A percentile compares a stretch with the other conserved stretches of the same genome.
These are phyloP conservation scores for Pleurotus sapidus DNA, from an alignment of 768 basidiomycete genomes.

Conservation along the genomic window DNA sequence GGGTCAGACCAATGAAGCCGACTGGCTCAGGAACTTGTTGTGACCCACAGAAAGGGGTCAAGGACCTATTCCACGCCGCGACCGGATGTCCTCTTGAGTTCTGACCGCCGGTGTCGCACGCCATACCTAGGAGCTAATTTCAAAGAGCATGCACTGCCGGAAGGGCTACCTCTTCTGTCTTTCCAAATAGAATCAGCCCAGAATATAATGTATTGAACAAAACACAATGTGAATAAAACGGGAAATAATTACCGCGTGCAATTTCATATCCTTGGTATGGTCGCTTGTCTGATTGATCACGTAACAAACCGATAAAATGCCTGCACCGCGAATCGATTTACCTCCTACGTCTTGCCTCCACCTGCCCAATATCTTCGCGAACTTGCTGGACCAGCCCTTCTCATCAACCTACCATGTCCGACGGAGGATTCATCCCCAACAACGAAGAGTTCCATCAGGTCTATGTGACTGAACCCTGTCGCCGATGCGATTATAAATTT, in stretches of 20 bases:
- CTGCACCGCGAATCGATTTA: conserved; percentile 5
- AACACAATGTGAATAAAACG: background rate
- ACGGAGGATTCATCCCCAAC: background rate
- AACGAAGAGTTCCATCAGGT: conserved; percentile 1
- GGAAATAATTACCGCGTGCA: conserved; percentile 6
- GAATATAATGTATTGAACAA: background rate
- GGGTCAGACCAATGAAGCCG: background rate
- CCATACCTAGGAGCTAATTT: background rate
- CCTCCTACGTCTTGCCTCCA: conserved; percentile 6
- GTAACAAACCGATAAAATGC: conserved; percentile 8
- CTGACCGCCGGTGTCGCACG: background rate
- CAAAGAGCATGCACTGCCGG: background rate
- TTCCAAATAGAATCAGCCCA: conserved; percentile 3
- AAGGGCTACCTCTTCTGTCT: background rate
- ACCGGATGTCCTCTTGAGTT: background rate
- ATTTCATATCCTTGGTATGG: background rate
- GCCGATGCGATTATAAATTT: conserved; percentile 7
- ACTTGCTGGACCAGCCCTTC: background rate
- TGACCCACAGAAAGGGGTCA: background rate
- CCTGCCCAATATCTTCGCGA: background rate
- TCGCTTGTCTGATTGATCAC: background rate
- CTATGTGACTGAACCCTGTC: background rate
- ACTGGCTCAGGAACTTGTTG: background rate
- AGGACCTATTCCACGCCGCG: background rate
- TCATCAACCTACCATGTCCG: background rate